Conservation (phyloP, 2,329 filamentous ascomycete species). For the Fusarium sp. region DNA sequence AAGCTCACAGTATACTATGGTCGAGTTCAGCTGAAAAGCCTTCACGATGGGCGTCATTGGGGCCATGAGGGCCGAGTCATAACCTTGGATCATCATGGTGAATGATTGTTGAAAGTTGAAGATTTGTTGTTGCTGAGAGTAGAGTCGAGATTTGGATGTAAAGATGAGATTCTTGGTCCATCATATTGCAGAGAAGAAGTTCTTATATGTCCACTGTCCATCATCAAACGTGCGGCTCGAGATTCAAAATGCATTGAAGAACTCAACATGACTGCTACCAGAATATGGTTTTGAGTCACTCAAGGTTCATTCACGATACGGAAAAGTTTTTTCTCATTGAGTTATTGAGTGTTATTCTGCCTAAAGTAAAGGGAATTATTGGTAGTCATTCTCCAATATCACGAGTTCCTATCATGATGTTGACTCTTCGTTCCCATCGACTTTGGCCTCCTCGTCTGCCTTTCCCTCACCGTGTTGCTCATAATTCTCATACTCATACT, state of each 20-base stretch:
- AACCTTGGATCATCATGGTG: background rate
- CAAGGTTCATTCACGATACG: background rate
- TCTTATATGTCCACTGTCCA: background rate
- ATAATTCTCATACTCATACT: slow-evolving; percentile 7
- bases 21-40: background rate
- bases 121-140: background rate
- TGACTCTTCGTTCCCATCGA: background rate
- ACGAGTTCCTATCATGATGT: background rate
- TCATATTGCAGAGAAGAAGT: background rate
- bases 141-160: background rate
- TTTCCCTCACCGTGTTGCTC: background rate
- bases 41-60: background rate
- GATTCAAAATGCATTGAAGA: background rate
- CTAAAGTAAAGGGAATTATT: background rate
- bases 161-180: background rate
- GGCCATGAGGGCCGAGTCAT: background rate
- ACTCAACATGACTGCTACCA: background rate
- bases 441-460: background rate
- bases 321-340: background rate
- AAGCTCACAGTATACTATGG: background rate
- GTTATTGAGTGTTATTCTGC: background rate
- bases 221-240: background rate
- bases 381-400: background rate
- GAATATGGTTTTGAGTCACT: background rate
- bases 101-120: background rate